A percentile compares a stretch with the other conserved stretches of the same genome.
Evolutionary conservation across 2,329 filamentous ascomycete genomes (phyloP).

Genomic region (Microthyrium microscopicum): DNA sequence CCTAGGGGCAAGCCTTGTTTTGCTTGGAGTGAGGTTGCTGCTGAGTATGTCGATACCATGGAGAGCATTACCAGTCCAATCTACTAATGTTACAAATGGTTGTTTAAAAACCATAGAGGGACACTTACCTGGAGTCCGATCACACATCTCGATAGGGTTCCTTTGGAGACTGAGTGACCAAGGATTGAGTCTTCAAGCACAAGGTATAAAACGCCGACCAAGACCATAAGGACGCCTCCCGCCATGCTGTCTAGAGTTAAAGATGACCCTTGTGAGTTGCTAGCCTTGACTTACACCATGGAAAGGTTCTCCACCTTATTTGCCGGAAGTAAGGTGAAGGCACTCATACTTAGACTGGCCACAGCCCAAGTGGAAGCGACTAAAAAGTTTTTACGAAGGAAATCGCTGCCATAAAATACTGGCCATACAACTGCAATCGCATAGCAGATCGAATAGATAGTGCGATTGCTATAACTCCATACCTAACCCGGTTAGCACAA

Average conservation of each 20-base stretch:
- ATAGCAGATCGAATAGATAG: constrained; percentile 72
- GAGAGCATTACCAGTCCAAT: constrained; percentile 64
- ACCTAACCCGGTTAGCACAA: constrained; percentile 38
- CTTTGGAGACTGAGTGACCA: constrained; percentile 21
- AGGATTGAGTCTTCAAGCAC: constrained; percentile 54
- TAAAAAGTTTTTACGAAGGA: constrained; percentile 48
- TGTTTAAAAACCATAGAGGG: no score
- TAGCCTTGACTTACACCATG: constrained; percentile 44
- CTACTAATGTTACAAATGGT: constrained; percentile 19
- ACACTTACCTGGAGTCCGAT: constrained; percentile 46
- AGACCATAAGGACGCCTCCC: constrained; percentile 64
- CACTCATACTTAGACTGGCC: constrained; percentile 70
- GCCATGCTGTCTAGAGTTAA: constrained; percentile 35
- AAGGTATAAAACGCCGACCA: constrained; percentile 62
- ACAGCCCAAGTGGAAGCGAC: constrained; percentile 56
- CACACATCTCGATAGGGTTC: constrained; percentile 37
- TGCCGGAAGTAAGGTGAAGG: constrained; percentile 76
- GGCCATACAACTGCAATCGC: constrained; percentile 67
- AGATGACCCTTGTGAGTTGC: not conserved
- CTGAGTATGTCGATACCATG: constrained; percentile 75
- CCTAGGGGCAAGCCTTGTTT: constrained; percentile 72
- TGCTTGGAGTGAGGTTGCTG: constrained; percentile 67
- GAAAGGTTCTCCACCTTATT: constrained; percentile 65
- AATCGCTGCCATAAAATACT: constrained; percentile 50
- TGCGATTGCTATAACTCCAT: constrained; percentile 77